A percentile compares a stretch with the other conserved stretches of the same genome.
phyloP scores from a whole-genome alignment of 495 filamentous ascomycete species.

The Daldinia concentrica region DNA sequence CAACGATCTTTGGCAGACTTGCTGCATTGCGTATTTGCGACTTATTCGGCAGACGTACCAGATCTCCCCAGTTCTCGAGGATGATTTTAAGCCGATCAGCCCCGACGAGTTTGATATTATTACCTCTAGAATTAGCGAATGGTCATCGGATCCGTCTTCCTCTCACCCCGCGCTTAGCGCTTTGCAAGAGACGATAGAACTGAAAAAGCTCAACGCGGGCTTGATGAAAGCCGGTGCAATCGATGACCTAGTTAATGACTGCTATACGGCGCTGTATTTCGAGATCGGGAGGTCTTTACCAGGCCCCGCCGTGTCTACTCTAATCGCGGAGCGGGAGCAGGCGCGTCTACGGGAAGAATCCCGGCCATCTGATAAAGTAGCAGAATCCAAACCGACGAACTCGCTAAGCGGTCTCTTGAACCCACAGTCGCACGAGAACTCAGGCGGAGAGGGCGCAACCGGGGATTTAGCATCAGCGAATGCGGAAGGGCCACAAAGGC shows the following conservation, averaged over 20 bases:
- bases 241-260: constrained; percentile 89
- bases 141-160: constrained; percentile 59
- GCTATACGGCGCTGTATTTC: constrained; percentile 81
- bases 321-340: constrained; percentile 47
- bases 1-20: constrained; percentile 81
- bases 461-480: constrained; percentile 40
- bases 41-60: constrained; percentile 75
- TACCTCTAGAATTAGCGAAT: constrained; percentile 59
- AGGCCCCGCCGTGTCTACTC: constrained; percentile 34
- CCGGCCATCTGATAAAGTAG: constrained; percentile 31
- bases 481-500: constrained; percentile 44
- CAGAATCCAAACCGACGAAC: constrained; percentile 37
- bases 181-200: constrained; percentile 82
- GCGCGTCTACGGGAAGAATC: constrained; percentile 37
- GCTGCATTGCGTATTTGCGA: constrained; percentile 77
- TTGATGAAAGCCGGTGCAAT: constrained; percentile 85
- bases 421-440: constrained; percentile 45
- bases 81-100: constrained; percentile 79
- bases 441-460: constrained; percentile 40
- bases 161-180: constrained; percentile 68
- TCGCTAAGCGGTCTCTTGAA: constrained; percentile 45
- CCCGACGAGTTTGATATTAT: constrained; percentile 80
- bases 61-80: constrained; percentile 74
- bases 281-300: constrained; percentile 57
- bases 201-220: constrained; percentile 88